phyloP scores from a whole-genome alignment of 495 filamentous ascomycete genomes.

The Hypoxylon fuscum region DNA sequence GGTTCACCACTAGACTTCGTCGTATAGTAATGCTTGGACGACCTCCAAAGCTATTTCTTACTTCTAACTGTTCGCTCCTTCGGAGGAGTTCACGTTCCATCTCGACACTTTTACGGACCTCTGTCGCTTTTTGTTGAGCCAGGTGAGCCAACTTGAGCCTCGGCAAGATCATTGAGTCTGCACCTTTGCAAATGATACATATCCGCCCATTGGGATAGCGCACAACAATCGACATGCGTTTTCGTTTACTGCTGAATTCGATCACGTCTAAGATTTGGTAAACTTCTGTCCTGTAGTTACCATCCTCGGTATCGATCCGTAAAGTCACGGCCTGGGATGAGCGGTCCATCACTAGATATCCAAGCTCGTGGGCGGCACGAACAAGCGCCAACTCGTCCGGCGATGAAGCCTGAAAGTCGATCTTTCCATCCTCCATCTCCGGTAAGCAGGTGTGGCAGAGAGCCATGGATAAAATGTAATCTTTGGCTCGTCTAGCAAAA shows the following conservation, averaged over 20 bases:
- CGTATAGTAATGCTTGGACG: constrained; percentile 70
- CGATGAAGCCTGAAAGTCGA: constrained; percentile 85
- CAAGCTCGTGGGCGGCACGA: constrained; percentile 81
- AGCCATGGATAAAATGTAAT: constrained; percentile 84
- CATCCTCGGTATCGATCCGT: constrained; percentile 40
- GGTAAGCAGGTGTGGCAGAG: constrained; percentile 92
- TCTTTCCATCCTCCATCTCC: constrained; percentile 69
- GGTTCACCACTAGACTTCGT: constrained; percentile 48
- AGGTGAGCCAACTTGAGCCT: constrained; percentile 74
- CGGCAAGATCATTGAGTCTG: constrained; percentile 79
- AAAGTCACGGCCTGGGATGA: constrained; percentile 53
- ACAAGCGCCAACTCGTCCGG: constrained; percentile 89
- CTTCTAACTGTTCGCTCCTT: constrained; percentile 53
- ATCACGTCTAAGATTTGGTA: constrained; percentile 87
- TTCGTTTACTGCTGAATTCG: constrained; percentile 89
- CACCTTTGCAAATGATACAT: constrained; percentile 88
- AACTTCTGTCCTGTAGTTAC: constrained; percentile 54
- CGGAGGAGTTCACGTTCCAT: constrained; percentile 54
- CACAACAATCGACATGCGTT: constrained; percentile 89
- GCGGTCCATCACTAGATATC: constrained; percentile 74
- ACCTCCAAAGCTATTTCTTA: constrained; percentile 63
- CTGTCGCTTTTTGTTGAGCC: constrained; percentile 76
- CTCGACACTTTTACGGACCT: constrained; percentile 75
- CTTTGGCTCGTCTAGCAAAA: constrained; percentile 82
- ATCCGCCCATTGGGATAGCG: constrained; percentile 86